Conservation (phyloP, 2,329 filamentous ascomycete genomes). For the Fonsecaea erecta region DNA sequence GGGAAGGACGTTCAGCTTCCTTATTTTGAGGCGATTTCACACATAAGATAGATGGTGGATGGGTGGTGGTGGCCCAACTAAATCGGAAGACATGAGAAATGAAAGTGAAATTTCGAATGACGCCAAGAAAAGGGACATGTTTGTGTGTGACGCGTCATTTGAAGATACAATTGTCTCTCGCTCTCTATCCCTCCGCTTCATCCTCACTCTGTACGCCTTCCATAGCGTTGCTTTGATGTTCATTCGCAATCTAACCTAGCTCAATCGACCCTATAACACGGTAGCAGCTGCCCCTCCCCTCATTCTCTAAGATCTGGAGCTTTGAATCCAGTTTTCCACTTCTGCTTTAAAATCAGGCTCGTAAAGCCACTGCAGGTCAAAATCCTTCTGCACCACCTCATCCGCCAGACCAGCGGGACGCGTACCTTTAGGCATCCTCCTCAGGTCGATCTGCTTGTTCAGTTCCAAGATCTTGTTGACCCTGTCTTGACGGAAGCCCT, state of each 20-base stretch:
- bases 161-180: not conserved
- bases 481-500: constrained; percentile 54
- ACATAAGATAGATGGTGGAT: not conserved
- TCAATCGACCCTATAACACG: not conserved
- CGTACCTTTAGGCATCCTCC: constrained; percentile 48
- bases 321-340: constrained; percentile 42
- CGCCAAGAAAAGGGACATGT: constrained; percentile 5
- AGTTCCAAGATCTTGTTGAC: constrained; percentile 56
- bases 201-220: not conserved
- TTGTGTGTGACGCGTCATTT: constrained; percentile 12
- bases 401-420: not conserved
- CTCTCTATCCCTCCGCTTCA: too few relatives aligned
- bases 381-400: constrained; percentile 39
- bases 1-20: too few relatives aligned
- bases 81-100: not conserved
- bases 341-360: constrained; percentile 48
- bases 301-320: not conserved
- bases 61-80: not conserved
- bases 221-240: not conserved
- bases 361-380: constrained; percentile 53
- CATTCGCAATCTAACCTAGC: not conserved
- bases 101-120: constrained; percentile 15
- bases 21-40: not conserved
- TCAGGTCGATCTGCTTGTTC: constrained; percentile 55
- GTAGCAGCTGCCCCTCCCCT: not conserved